These are phyloP conservation scores for Carallia pectinifolia DNA, from an alignment of 345 rosid species.

Conservation along the genomic window DNA sequence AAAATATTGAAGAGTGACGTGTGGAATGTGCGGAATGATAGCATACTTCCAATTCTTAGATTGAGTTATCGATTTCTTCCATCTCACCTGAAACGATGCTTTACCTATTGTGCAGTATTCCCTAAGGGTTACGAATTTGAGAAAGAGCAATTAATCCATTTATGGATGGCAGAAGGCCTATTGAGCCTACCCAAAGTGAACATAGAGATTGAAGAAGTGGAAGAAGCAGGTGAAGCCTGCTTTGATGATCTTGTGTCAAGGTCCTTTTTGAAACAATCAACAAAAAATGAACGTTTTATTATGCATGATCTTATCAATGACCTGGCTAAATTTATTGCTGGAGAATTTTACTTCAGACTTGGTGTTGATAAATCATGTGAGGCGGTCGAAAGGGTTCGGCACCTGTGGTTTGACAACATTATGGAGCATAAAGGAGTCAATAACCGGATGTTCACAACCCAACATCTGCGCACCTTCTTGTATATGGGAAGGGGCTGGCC, in stretches of 20 bases:
- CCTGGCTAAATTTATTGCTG: conserved; percentile 12
- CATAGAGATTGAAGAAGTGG: conserved; percentile 12
- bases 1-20: background rate
- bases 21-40: background rate
- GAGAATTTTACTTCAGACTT: conserved; percentile 8
- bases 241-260: conserved; percentile 14
- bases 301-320: conserved; percentile 23
- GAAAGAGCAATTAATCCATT: background rate
- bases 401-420: background rate
- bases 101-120: background rate
- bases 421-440: background rate
- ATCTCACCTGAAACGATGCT: background rate
- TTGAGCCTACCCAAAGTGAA: background rate
- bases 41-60: background rate
- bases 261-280: conserved; percentile 6
- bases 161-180: conserved; percentile 25
- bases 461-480: background rate
- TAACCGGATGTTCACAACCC: background rate
- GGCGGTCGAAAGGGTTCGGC: background rate
- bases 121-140: background rate
- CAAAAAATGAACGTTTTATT: background rate
- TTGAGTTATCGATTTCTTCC: conserved; percentile 7
- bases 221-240: conserved; percentile 14
- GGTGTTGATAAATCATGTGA: background rate
- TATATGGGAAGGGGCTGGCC: accelerated